phyloP scores from a whole-genome alignment of 352 stramenopile genomes.

The Phytophthora parvispora region DNA sequence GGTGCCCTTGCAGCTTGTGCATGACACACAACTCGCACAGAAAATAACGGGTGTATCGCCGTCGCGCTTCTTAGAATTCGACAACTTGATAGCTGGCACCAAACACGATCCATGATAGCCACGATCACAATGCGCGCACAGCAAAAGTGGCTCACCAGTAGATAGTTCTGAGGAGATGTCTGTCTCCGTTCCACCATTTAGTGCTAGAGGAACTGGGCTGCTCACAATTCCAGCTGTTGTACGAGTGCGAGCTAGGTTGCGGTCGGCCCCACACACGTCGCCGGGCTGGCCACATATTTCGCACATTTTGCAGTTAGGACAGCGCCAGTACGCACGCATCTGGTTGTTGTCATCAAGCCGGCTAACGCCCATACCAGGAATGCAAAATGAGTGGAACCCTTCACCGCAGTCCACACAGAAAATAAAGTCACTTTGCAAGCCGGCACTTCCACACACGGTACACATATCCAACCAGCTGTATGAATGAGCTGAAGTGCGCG shows the following conservation, averaged over 20 bases:
- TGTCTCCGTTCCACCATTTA: slow-evolving; percentile 3
- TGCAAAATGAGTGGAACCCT: slow-evolving; percentile 96
- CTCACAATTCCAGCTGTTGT: slow-evolving; percentile 34
- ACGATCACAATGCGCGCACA: slow-evolving; percentile 63
- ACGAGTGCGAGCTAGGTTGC: slow-evolving; percentile 10
- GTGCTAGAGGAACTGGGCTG: slow-evolving; percentile 1
- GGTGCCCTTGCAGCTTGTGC: slow-evolving; percentile 52
- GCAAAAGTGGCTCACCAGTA: slow-evolving; percentile 33
- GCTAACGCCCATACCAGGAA: slow-evolving; percentile 46
- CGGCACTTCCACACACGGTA: slow-evolving; percentile 90
- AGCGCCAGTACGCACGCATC: slow-evolving; percentile 91
- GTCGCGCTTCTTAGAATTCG: slow-evolving; percentile 19
- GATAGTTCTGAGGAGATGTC: slow-evolving; percentile 9
- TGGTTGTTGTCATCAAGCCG: slow-evolving; percentile 48
- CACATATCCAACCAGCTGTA: slow-evolving; percentile 95
- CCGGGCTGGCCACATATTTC: slow-evolving; percentile 90
- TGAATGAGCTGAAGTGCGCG: slow-evolving; percentile 82
- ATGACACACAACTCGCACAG: slow-evolving; percentile 76
- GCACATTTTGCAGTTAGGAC: slow-evolving; percentile 97
- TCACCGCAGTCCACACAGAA: slow-evolving; percentile 98
- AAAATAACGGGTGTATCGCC: slow-evolving; percentile 48
- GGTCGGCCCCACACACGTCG: slow-evolving; percentile 16
- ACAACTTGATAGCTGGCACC: slow-evolving; percentile 44
- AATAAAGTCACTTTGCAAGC: slow-evolving; percentile 83
- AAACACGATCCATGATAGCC: slow-evolving; percentile 69